phyloP scores from a whole-genome alignment of 805 yeast genomes.

The Candida boidinii region DNA sequence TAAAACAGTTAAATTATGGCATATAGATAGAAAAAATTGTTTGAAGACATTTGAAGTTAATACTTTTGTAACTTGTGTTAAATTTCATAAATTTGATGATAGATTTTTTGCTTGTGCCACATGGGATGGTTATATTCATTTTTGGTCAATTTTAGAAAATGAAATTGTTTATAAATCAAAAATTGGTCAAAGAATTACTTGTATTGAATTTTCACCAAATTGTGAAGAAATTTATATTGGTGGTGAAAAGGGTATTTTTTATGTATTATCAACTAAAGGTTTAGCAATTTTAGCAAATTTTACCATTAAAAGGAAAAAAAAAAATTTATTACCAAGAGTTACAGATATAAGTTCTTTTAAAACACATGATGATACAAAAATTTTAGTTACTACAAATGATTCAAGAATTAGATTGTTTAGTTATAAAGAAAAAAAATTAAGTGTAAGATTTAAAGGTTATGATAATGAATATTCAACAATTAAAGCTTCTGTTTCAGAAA shows the following conservation, averaged over 20 bases:
- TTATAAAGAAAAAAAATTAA: constrained; percentile 41
- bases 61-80: constrained; percentile 77
- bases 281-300: constrained; percentile 38
- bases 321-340: constrained; percentile 46
- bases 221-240: constrained; percentile 60
- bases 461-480: constrained; percentile 66
- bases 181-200: constrained; percentile 62
- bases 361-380: constrained; percentile 11
- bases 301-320: constrained; percentile 35
- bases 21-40: constrained; percentile 56
- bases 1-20: constrained; percentile 78
- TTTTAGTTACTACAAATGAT: constrained; percentile 73
- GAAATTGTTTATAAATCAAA: constrained; percentile 53
- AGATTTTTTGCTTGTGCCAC: constrained; percentile 80
- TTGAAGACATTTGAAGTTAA: constrained; percentile 59
- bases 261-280: constrained; percentile 55
- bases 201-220: constrained; percentile 62
- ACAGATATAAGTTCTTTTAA: constrained; percentile 61
- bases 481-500: constrained; percentile 54
- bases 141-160: constrained; percentile 82
- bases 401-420: constrained; percentile 67
- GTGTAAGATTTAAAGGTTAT: constrained; percentile 66
- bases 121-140: constrained; percentile 60
- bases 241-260: constrained; percentile 66
- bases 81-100: constrained; percentile 81